phyloP scores from a whole-genome alignment of 2,329 filamentous ascomycete species.

The Fusarium brevicatenulatum region DNA sequence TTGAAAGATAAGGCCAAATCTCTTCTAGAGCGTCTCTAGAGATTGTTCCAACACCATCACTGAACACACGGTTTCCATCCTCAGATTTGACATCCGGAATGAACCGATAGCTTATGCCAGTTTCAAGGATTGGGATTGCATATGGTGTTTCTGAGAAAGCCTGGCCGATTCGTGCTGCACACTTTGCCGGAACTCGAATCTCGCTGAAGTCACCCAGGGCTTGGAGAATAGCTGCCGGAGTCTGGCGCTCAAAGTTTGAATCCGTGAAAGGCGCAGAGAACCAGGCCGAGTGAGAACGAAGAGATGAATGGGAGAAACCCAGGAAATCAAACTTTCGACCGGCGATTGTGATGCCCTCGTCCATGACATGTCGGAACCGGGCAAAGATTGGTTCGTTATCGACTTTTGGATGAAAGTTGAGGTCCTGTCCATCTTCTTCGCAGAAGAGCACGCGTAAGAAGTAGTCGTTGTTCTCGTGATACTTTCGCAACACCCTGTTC shows the following conservation, averaged over 20 bases:
- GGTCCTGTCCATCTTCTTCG: slow-evolving; percentile 75
- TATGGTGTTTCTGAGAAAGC: slow-evolving; percentile 80
- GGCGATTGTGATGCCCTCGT: slow-evolving; percentile 69
- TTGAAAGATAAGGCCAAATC: slow-evolving; percentile 67
- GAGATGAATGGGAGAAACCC: slow-evolving; percentile 82
- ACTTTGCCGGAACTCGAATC: slow-evolving; percentile 64
- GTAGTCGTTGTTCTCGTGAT: slow-evolving; percentile 65
- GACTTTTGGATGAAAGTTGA: slow-evolving; percentile 66
- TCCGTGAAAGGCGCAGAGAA: slow-evolving; percentile 61
- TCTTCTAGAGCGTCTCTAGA: slow-evolving; percentile 67
- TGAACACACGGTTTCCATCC: slow-evolving; percentile 70
- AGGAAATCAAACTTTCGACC: slow-evolving; percentile 73
- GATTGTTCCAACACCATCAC: slow-evolving; percentile 82
- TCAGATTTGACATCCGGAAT: slow-evolving; percentile 64
- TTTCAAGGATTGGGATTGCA: slow-evolving; percentile 62
- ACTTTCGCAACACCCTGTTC: slow-evolving; percentile 77
- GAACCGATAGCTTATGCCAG: slow-evolving; percentile 45
- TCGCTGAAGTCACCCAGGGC: slow-evolving; percentile 61
- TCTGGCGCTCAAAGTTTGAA: slow-evolving; percentile 45
- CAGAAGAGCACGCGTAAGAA: slow-evolving; percentile 78
- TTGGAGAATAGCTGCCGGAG: slow-evolving; percentile 56
- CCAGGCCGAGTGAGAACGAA: slow-evolving; percentile 78
- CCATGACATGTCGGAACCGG: slow-evolving; percentile 70
- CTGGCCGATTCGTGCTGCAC: slow-evolving; percentile 69
- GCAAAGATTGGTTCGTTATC: slow-evolving; percentile 60